A percentile compares a stretch with the other conserved stretches of the same genome.
phyloP scores from a whole-genome alignment of 2,329 filamentous ascomycete genomes.

The Ceratocystis alfenasii region DNA sequence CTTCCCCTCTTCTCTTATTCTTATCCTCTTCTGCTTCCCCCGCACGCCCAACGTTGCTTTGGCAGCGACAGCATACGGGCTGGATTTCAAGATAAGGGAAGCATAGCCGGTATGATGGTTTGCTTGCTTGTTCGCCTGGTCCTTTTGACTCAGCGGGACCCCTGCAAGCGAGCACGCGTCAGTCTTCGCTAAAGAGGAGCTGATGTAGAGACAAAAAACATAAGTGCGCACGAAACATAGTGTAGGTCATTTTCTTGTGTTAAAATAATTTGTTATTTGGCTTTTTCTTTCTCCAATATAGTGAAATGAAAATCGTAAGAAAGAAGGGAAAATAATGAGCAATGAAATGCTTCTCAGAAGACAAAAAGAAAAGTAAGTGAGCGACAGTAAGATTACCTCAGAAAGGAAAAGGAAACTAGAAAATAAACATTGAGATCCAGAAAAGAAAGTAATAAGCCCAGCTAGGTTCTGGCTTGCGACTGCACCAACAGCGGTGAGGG shows the following conservation, averaged over 20 bases:
- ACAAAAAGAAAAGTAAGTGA: neutral
- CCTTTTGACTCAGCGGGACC: neutral
- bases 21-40: too few species aligned
- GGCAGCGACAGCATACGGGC: too few species aligned
- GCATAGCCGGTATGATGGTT: too few species aligned
- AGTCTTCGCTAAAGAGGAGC: neutral
- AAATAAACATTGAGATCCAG: slow-evolving; percentile 7
- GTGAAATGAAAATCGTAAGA: neutral
- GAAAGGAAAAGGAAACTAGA: neutral
- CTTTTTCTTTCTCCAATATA: too few species aligned
- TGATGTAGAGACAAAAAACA: neutral
- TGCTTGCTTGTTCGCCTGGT: neutral
- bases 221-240: neutral
- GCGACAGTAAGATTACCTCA: neutral
- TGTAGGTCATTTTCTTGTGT: neutral
- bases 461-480: slow-evolving; percentile 8
- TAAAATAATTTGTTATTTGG: neutral
- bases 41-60: too few species aligned
- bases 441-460: neutral
- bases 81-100: too few species aligned
- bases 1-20: too few species aligned
- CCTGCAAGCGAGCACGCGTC: neutral
- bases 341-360: neutral
- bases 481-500: neutral
- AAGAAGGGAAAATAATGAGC: neutral